Conservation (phyloP, 2,329 filamentous ascomycete species). For the Apiospora kogelbergensis region DNA sequence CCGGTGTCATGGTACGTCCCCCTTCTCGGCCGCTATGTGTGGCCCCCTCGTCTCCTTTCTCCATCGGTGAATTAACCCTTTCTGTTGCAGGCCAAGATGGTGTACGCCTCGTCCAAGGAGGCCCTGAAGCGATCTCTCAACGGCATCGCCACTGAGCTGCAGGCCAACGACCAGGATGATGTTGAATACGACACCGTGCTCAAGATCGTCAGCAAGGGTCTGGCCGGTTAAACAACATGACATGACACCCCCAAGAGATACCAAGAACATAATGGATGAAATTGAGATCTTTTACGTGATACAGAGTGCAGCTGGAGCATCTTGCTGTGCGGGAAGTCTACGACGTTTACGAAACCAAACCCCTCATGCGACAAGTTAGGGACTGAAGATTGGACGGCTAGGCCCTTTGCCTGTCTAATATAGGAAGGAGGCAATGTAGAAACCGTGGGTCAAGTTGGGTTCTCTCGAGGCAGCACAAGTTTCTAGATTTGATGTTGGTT, state of each 20-base stretch:
- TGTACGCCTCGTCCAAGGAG: constrained; percentile 87
- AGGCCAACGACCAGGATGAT: constrained; percentile 82
- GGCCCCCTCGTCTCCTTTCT: not conserved
- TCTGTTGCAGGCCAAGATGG: constrained; percentile 73
- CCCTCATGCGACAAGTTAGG: not conserved
- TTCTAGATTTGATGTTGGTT: constrained; percentile 34
- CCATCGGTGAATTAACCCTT: constrained; percentile 19
- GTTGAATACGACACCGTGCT: constrained; percentile 76
- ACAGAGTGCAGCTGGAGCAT: constrained; percentile 3
- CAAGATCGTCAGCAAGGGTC: constrained; percentile 63
- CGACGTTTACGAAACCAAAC: constrained; percentile 15
- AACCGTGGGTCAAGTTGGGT: not conserved
- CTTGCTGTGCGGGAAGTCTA: constrained; percentile 10
- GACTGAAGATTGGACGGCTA: constrained; percentile 7
- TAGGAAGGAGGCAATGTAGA: constrained; percentile 3
- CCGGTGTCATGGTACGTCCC: constrained; percentile 67
- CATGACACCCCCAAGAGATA: not conserved
- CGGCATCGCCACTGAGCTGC: constrained; percentile 73
- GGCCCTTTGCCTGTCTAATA: not conserved
- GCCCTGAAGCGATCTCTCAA: constrained; percentile 78
- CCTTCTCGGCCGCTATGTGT: not conserved
- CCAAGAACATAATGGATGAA: constrained; percentile 6
- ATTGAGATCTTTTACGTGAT: constrained; percentile 3
- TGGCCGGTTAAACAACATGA: constrained; percentile 33
- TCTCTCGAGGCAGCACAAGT: constrained; percentile 18